Base-by-base conservation (phyloP, 2,329 filamentous ascomycete species). In the Diplocarpon mali region DNA sequence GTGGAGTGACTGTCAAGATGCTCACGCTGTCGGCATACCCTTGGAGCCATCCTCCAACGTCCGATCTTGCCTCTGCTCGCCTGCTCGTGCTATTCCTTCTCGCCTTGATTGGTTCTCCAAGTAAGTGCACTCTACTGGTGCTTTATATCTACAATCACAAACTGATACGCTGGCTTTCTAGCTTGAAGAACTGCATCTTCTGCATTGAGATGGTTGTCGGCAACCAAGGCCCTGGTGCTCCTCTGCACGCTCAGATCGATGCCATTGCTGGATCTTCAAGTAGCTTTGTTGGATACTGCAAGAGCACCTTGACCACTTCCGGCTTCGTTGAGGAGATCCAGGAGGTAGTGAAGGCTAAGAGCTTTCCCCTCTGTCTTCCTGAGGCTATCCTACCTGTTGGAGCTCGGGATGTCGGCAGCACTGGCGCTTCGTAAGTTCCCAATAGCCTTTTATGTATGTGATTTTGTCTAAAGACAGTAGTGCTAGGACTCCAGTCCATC, bases 21-120 rank as follows among this genome's bases (percentile, higher is more conserved):
- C 32, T 7, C 32, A 30, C 20, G 20, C 29, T 24, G 14, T 36
- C 15, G 40, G 34, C 32, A 14, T 8, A 4, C 34, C 31, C 8
- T 30, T n/a, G 10, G 40, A 42, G n/a, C 40, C 40, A 13, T 35
- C 30, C 40, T 36, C 40, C 5, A 20, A 36, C 34, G 15, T 36
- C 14, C 20, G 40, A 36, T 42, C 32, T 12, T 42, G 40, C 11
- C 40, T 42, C 40, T 42, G 40, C n/a, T 32, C 40, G 17, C 31
- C 40, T 4, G 40, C 32, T n/a, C 32, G 20, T 13, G 32, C 34
- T n/a, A 16, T 20, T 11, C 40, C 40, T 2, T 42, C 40, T 9
- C 40, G 36, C 32, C 30, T 10, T 29, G 20, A 40, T 5, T 38
- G 24, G 35, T 37, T 37, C 35, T 16, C 14, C 11, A 20, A 11